Conservation (phyloP, 2,329 filamentous ascomycete genomes). For the Monosporascus ibericus region DNA sequence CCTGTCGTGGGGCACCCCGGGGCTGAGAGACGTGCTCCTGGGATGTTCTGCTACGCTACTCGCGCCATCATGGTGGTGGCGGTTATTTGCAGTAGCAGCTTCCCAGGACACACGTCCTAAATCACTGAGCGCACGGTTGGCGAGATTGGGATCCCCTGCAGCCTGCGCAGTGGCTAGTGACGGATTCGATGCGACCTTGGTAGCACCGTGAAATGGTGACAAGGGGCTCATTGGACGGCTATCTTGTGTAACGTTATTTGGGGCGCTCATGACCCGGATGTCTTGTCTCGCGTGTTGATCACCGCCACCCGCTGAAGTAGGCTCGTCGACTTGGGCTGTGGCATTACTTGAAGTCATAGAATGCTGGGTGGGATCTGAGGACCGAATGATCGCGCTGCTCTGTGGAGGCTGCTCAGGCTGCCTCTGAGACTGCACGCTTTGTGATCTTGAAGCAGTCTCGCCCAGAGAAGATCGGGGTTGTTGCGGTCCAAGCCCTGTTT, state of each 20-base stretch:
- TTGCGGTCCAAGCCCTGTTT: background rate
- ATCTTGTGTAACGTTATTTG: conserved; percentile 11
- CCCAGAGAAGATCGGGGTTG: background rate
- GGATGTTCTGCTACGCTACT: conserved; percentile 4
- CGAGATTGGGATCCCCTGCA: background rate
- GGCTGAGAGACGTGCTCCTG: conserved; percentile 12
- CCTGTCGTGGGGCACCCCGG: conserved; percentile 11
- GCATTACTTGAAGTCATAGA: background rate
- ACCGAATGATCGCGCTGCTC: background rate
- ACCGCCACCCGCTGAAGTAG: background rate
- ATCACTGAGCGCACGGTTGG: background rate
- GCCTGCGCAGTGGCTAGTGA: background rate
- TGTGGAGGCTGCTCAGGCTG: background rate
- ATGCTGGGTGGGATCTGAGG: background rate
- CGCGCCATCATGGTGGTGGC: background rate
- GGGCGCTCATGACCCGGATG: background rate
- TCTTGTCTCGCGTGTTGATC: background rate
- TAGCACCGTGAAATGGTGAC: conserved; percentile 3
- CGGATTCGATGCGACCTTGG: background rate
- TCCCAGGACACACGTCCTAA: conserved; percentile 6
- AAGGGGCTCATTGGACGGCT: conserved; percentile 4
- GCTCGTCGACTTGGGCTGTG: background rate
- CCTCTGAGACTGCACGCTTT: background rate
- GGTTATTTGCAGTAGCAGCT: background rate
- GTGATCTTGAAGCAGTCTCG: background rate